Conservation (phyloP, 441 rosid genomes). For the Syzygium malaccense region DNA sequence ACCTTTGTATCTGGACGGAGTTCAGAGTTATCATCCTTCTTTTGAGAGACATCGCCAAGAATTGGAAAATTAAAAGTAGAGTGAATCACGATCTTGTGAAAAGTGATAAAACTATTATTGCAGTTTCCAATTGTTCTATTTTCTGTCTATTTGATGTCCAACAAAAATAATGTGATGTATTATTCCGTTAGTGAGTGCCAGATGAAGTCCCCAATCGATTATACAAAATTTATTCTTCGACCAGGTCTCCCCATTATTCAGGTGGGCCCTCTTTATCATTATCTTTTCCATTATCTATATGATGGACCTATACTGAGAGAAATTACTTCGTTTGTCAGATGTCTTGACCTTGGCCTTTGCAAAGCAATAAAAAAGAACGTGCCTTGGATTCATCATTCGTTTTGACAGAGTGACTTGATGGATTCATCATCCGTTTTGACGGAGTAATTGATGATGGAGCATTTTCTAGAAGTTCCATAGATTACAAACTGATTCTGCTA, state of each 20-base stretch:
- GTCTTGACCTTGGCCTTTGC: neutral
- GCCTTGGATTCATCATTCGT: neutral
- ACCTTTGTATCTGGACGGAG: constrained; percentile 71
- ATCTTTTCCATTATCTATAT: neutral
- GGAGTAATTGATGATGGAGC: neutral
- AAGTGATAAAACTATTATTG: neutral
- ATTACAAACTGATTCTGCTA: neutral
- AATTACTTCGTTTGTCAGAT: neutral
- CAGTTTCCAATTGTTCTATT: neutral
- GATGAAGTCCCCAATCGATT: neutral
- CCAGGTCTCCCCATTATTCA: neutral
- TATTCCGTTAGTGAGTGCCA: neutral
- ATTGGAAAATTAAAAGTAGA: neutral
- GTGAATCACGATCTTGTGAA: neutral
- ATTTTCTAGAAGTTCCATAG: neutral
- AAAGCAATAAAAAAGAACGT: neutral
- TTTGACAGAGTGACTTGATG: neutral
- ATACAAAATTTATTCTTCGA: neutral
- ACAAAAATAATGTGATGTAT: neutral
- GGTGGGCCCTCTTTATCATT: neutral
- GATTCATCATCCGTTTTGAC: neutral
- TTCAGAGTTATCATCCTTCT: constrained; percentile 55
- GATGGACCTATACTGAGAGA: neutral
- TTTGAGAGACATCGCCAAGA: constrained; percentile 24
- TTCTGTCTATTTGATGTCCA: neutral